phyloP scores from a whole-genome alignment of 345 rosid genomes.

The Mallotus nudiflorus region DNA sequence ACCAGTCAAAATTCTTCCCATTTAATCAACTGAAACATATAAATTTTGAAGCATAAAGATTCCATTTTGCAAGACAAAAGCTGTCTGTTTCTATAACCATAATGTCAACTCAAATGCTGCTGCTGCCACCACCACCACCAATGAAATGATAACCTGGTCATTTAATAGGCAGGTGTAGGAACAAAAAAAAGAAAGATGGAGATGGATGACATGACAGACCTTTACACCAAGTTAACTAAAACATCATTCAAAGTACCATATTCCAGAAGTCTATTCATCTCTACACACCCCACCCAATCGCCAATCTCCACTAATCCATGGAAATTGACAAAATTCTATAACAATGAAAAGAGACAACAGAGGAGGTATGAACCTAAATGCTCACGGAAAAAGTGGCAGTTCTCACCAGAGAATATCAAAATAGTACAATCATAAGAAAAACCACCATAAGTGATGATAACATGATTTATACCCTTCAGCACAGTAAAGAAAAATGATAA shows the following conservation, averaged over 20 bases:
- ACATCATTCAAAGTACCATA: constrained; percentile 1
- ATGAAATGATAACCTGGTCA: constrained; percentile 7
- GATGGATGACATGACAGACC: constrained; percentile 9
- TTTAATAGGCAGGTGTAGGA: neutral
- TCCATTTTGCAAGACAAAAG: constrained; percentile 11
- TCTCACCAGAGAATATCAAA: neutral
- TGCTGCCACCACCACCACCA: constrained; percentile 3
- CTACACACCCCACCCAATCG: neutral
- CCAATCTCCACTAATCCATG: neutral
- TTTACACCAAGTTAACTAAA: neutral
- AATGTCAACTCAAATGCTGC: constrained; percentile 2
- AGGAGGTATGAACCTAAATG: constrained; percentile 4
- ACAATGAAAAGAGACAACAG: neutral
- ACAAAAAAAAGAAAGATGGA: constrained; percentile 6
- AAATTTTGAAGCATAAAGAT: constrained; percentile 1
- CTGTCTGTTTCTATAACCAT: neutral
- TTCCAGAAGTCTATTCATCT: constrained; percentile 11
- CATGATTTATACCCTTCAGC: constrained; percentile 11
- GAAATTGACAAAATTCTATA: neutral
- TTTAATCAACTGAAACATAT: constrained; percentile 11
- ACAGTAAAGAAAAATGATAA: neutral
- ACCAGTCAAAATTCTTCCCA: constrained; percentile 1
- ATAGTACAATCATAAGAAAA: neutral
- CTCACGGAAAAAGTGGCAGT: neutral
- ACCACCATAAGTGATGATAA: neutral